Conservation (phyloP, 2,329 filamentous ascomycete genomes). For the Purpureocillium lavendulum region DNA sequence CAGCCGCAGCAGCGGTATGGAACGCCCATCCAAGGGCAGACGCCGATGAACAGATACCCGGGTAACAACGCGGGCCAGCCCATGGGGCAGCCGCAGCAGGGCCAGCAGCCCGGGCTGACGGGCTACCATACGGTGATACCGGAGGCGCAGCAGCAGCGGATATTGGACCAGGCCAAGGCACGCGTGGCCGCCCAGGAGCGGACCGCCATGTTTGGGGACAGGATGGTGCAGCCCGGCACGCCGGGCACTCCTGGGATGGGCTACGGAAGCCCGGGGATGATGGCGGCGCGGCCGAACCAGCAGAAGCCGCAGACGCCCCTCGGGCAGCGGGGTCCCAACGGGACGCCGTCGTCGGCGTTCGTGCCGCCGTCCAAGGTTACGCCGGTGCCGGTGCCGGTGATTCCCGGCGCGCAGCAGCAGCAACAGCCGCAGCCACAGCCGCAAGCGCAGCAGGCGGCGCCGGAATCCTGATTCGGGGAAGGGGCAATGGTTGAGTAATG, state of each 20-base stretch:
- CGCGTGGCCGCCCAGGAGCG: slow-evolving; percentile 36
- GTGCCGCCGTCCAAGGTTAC: slow-evolving; percentile 32
- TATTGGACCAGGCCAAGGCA: slow-evolving; percentile 42
- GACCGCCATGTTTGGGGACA: slow-evolving; percentile 30
- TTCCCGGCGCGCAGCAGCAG: slow-evolving; percentile 28
- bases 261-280: slow-evolving; percentile 22
- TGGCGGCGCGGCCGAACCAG: slow-evolving; percentile 26
- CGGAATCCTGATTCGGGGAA: slow-evolving; percentile 1
- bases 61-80: slow-evolving; percentile 21
- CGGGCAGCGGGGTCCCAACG: slow-evolving; percentile 21
- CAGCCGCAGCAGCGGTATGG: slow-evolving; percentile 19
- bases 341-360: slow-evolving; percentile 21
- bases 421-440: slow-evolving; percentile 18
- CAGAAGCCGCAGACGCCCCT: slow-evolving; percentile 28
- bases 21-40: slow-evolving; percentile 19
- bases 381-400: slow-evolving; percentile 33
- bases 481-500: neutral
- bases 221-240: slow-evolving; percentile 38
- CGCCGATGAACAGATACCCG: slow-evolving; percentile 23
- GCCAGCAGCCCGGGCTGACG: slow-evolving; percentile 28
- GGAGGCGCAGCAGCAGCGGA: slow-evolving; percentile 40
- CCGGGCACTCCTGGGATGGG: slow-evolving; percentile 28
- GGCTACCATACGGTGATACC: slow-evolving; percentile 42
- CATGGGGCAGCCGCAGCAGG: slow-evolving; percentile 9
- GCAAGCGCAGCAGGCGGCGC: neutral